Evolutionary conservation across 345 rosid genomes (phyloP), one percentile per base, ranked within the genome.

Genomic region (Bruguiera gymnorhiza): DNA sequence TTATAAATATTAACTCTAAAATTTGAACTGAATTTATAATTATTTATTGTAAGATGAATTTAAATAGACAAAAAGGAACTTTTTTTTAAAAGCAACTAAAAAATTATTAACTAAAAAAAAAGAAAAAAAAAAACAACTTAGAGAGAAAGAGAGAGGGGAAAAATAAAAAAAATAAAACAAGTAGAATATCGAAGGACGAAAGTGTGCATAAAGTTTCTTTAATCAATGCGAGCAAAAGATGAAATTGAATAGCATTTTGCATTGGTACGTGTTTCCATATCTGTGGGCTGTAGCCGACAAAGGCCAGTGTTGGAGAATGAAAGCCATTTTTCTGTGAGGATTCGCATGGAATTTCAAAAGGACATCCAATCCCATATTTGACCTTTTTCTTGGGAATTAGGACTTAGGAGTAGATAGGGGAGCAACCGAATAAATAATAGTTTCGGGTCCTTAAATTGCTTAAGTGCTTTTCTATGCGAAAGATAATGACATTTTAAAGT

Each of bases 341-440:
- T 63, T 63, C 66, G 53, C 66, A 63, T 39, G 39, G 66, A 63
- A 63, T 63, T 63, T 39, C 66, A 63, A 13, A 6, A 39, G 19
- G 20, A 39, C 32, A 23, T 46, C 27, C 10, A 8, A 5, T 7
- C 30, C 5, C 48, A 18, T 19, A 8, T 27, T 64, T n/a, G 50
- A 43, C 50, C 34, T 46, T 64, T 43, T 46, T n/a, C 67, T 46
- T 64, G 67, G 67, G 34, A 64, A 64, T 48, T 64, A 46, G 55
- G 56, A 19, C 23, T 2, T 39, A 0, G 46, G 46, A 39, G 15
- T 39, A 10, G 11, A 39, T 10, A 1, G 16, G 50, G 50, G 18
- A 0, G 55, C 29, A 23, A 30, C 23, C 46, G 56, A 7, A 53
- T 64, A 32, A 64, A 23, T 31, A 53, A 64, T 48, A 18, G 29